These are phyloP conservation scores for Aspergillus puulaauensis DNA, from an alignment of 2,329 filamentous ascomycete genomes.

Conservation along the genomic window DNA sequence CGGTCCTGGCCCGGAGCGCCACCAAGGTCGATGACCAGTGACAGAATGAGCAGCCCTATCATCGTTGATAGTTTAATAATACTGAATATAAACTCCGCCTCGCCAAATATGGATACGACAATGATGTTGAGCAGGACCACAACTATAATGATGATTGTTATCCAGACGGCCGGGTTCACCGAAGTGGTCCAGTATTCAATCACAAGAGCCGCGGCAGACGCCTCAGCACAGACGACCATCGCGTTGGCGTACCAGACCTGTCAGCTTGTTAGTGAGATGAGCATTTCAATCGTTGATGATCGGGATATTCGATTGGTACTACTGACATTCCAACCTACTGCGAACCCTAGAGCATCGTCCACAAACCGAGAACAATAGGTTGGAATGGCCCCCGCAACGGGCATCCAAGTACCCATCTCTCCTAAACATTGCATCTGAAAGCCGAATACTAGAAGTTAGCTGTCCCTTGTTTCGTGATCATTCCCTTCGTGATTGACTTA, in stretches of 20 bases:
- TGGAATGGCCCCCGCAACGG: no score
- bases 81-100: conserved; percentile 32
- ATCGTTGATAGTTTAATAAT: conserved; percentile 34
- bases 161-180: conserved; percentile 70
- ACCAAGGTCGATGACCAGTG: conserved; percentile 35
- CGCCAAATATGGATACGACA: conserved; percentile 34
- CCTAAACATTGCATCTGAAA: no score
- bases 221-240: no score
- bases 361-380: no score
- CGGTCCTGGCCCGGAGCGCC: conserved; percentile 31
- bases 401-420: no score
- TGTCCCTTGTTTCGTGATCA: no score
- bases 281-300: conserved; percentile 52
- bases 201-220: conserved; percentile 72
- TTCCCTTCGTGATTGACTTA: conserved; percentile 43
- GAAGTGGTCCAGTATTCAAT: conserved; percentile 71
- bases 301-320: no score
- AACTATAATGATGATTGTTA: conserved; percentile 38
- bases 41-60: conserved; percentile 28
- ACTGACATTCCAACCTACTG: no score
- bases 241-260: no score
- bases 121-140: conserved; percentile 27
- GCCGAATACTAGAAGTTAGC: no score
- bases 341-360: no score
- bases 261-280: conserved; percentile 48